Evolutionary conservation across 164 flowering plant genomes (phyloP), one percentile per base, ranked within the genome.

Genomic region (Cinnamomum micranthum): DNA sequence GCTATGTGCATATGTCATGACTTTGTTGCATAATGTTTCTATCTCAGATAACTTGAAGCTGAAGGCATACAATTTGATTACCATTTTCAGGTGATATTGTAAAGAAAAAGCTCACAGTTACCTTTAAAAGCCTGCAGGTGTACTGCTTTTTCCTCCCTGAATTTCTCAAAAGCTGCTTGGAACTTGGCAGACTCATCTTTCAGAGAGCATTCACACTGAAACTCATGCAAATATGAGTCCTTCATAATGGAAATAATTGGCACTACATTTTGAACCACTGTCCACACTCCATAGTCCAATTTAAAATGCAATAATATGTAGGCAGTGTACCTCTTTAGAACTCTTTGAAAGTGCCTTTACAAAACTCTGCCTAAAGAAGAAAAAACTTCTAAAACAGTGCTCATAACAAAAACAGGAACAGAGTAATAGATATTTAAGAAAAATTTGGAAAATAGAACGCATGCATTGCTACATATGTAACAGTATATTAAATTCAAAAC

Each of bases 291-390:
- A 41, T 6, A 52, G 24, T 65, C 33, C 23, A 55, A 13, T 59
- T 3, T 9, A 68, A 9, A 13, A 47, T 64, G 24, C 33, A 66
- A 66, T 66, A 35, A 27, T 15, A 9, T 28, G 28, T 13, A 66
- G 69, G 1, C 47, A 55, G n/a, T 22, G 60, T 78, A 73, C 98
- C 97, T 95, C 98, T 80, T 93, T 95, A 47, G 97, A 87, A 82
- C 90, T 93, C 86, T 93, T 95, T 31, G 89, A 86, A 50, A 95
- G 89, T 72, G 90, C 81, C 84, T 90, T 95, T 6, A 87, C 87
- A 81, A 93, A 89, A 78, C 55, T 81, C 81, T 90, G 98, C 79
- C 97, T 95, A 80, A 41, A 41, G 3, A 25, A 66, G 62, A 71
- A 74, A 70, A 12, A 62, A 41, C n/a, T 19, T 27, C 14, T 25